Evolutionary conservation across 2,329 filamentous ascomycete species (phyloP).

Genomic region (Macrophomina tecta): DNA sequence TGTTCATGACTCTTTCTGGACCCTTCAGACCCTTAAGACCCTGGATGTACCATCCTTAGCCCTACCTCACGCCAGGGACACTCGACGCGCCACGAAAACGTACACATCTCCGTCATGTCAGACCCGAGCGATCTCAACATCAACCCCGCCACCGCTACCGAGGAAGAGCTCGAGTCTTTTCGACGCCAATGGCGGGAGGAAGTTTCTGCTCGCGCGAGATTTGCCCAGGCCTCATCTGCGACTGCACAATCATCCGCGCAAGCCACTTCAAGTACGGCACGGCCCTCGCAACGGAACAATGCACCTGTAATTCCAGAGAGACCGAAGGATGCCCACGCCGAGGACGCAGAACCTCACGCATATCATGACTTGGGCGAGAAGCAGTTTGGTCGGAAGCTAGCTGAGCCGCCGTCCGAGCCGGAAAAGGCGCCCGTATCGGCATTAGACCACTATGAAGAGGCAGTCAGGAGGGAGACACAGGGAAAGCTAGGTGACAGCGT

Average conservation of each 20-base stretch:
- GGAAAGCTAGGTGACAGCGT: conserved; percentile 90
- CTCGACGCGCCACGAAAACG: background rate
- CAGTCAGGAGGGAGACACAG: conserved; percentile 84
- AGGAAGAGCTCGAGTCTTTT: conserved; percentile 82
- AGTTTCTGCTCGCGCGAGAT: conserved; percentile 60
- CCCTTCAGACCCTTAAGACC: background rate
- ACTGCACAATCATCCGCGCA: conserved; percentile 23
- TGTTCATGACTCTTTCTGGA: conserved; percentile 1
- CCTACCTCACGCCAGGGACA: background rate
- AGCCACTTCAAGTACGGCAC: conserved; percentile 31
- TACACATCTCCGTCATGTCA: conserved; percentile 2
- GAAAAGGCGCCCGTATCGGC: conserved; percentile 71
- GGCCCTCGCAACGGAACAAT: conserved; percentile 34
- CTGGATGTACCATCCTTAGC: background rate
- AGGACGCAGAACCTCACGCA: conserved; percentile 47
- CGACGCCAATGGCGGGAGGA: conserved; percentile 86
- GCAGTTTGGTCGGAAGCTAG: conserved; percentile 51
- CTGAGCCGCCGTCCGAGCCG: conserved; percentile 44
- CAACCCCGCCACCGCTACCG: conserved; percentile 37
- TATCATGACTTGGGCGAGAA: conserved; percentile 56
- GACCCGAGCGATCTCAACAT: background rate
- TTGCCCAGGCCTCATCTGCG: conserved; percentile 31
- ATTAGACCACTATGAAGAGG: conserved; percentile 89
- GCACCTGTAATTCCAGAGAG: conserved; percentile 30
- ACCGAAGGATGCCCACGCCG: conserved; percentile 36